Evolutionary conservation across 2,329 filamentous ascomycete species (phyloP), one percentile per base, ranked within the genome.

Genomic region (Epichloe sp.): DNA sequence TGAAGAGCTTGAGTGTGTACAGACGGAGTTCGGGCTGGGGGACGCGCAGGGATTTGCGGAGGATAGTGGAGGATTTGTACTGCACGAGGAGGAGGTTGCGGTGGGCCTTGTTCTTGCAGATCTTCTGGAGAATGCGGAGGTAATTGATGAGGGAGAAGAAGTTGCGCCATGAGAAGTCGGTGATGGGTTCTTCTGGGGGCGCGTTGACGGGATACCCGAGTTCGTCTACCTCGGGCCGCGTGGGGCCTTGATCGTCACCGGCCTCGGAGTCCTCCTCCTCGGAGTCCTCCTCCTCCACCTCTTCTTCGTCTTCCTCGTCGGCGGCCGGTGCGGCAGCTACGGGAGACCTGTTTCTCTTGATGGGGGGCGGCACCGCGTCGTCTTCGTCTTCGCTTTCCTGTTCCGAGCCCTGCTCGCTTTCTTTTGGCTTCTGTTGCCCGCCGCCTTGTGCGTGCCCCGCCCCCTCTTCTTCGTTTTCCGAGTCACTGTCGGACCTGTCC

Each of bases 1-100:
- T 98, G 82, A 97, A 97, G 0, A 98, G 78, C 69, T 98, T 98
- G 59, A 98, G 79, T 0, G 93, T 95, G 71, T 97, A 97, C 43
- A 95, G 82, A 5, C 93, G 83, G 41, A 98, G 76, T 61, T 88
- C 79, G 2, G 83, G 84, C 62, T 98, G 88, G 0, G 91, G 91
- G 96, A 26, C 85, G 59, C 93, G 91, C 15, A 98, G 80, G 5
- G 86, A 84, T 67, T 95, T 96, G 60, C 89, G 86, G 26, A 98
- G 78, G 59, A 96, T 95, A 53, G 88, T 88, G 52, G 85, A 89
- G 46, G 86, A 93, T 69, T 97, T 97, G 75, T 96, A 97, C 62
- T 91, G 87, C 37, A 98, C 90, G 48, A 98, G 81, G 47, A 97
- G 78, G 14, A 98, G 76, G 66, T 95, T 95, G 51, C 93, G 85